phyloP scores from a whole-genome alignment of 2,329 filamentous ascomycete species.

The Orbilia brochopaga region DNA sequence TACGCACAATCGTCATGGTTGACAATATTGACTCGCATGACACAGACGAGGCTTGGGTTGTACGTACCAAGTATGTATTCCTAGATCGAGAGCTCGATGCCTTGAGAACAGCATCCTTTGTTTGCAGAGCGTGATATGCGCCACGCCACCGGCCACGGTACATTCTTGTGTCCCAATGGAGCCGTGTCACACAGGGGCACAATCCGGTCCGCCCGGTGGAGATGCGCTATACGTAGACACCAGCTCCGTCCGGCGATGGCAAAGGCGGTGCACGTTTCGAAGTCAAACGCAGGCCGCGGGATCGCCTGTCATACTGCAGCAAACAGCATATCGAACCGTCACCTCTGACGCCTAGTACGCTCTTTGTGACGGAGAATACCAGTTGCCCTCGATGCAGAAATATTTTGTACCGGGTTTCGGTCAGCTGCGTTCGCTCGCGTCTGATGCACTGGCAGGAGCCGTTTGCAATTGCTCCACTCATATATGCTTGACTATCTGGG shows the following conservation, averaged over 20 bases:
- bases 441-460: neutral
- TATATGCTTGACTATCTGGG: neutral
- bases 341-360: neutral
- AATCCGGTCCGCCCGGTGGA: conserved; percentile 11
- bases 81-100: too few species aligned
- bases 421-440: neutral
- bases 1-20: too few species aligned
- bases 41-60: too few species aligned
- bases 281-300: conserved; percentile 32
- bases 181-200: neutral
- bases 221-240: conserved; percentile 4
- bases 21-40: too few species aligned
- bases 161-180: too few species aligned
- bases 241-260: conserved; percentile 6
- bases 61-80: too few species aligned
- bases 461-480: neutral
- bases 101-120: too few species aligned
- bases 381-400: neutral
- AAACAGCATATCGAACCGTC: neutral
- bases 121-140: too few species aligned
- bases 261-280: conserved; percentile 30
- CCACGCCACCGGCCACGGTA: too few species aligned
- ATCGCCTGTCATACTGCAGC: conserved; percentile 16
- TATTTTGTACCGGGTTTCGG: neutral
- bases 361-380: neutral